These are phyloP conservation scores for Claviceps digitariae DNA, from an alignment of 2,329 filamentous ascomycete genomes.

Conservation along the genomic window DNA sequence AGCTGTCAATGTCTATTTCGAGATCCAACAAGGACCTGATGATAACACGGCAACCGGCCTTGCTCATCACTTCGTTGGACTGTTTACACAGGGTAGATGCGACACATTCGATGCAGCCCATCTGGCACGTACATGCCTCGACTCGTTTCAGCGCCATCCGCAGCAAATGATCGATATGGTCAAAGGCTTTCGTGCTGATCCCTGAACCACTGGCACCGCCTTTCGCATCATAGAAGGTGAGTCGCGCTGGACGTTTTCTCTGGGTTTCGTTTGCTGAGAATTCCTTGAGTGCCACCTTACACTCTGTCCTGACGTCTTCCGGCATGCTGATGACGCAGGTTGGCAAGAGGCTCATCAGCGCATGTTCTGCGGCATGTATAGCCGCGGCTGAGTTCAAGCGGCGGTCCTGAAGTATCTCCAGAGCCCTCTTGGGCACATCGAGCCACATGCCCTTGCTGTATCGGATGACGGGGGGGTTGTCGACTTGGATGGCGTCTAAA, in stretches of 20 bases:
- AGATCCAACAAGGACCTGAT: slow-evolving; percentile 60
- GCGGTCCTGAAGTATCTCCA: slow-evolving; percentile 62
- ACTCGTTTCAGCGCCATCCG: slow-evolving; percentile 64
- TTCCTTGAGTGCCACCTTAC: slow-evolving; percentile 80
- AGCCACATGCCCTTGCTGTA: slow-evolving; percentile 90
- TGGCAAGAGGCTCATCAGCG: slow-evolving; percentile 72
- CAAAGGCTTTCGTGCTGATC: slow-evolving; percentile 85
- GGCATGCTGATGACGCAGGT: slow-evolving; percentile 84
- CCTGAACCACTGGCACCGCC: slow-evolving; percentile 73
- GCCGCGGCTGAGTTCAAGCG: slow-evolving; percentile 72
- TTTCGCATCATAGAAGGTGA: slow-evolving; percentile 94
- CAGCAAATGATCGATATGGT: slow-evolving; percentile 73
- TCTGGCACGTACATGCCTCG: slow-evolving; percentile 58
- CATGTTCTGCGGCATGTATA: slow-evolving; percentile 92
- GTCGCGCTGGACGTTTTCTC: slow-evolving; percentile 70
- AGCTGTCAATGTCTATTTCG: slow-evolving; percentile 67
- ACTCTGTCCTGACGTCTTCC: slow-evolving; percentile 87
- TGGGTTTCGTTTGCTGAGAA: slow-evolving; percentile 56
- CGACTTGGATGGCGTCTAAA: slow-evolving; percentile 81
- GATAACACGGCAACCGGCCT: slow-evolving; percentile 73
- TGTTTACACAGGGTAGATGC: slow-evolving; percentile 74
- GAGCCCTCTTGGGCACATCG: slow-evolving; percentile 66
- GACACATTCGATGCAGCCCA: slow-evolving; percentile 84
- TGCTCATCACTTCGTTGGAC: slow-evolving; percentile 85
- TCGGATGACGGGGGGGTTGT: slow-evolving; percentile 81